Conservation (phyloP, 495 filamentous ascomycete species). For the Aspergillus sclerotioniger region DNA sequence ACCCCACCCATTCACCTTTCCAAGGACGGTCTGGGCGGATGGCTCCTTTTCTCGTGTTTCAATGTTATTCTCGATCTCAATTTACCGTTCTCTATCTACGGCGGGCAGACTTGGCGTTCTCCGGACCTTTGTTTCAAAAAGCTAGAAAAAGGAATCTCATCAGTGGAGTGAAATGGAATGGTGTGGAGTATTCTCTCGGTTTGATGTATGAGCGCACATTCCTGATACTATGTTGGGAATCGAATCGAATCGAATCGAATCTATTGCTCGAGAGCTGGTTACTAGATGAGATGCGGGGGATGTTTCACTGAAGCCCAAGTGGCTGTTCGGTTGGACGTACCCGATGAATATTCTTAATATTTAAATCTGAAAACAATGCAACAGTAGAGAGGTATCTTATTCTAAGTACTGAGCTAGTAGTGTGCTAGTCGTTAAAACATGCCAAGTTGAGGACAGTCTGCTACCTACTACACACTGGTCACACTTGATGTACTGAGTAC, state of each 20-base stretch:
- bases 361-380: background rate
- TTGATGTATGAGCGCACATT: background rate
- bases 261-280: background rate
- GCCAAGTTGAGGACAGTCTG: too few relatives aligned
- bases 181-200: background rate
- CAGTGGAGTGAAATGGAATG: background rate
- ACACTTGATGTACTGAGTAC: too few relatives aligned
- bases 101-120: conserved; percentile 13
- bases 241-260: background rate
- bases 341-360: background rate
- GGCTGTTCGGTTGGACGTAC: background rate
- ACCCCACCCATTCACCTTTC: conserved; percentile 2
- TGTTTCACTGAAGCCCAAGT: background rate
- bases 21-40: background rate
- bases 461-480: too few relatives aligned
- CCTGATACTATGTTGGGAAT: too few relatives aligned
- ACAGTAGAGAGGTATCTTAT: too few relatives aligned
- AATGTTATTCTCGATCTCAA: background rate
- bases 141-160: conserved; percentile 9
- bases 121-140: conserved; percentile 7
- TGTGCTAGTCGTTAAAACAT: too few relatives aligned
- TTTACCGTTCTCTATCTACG: conserved; percentile 6
- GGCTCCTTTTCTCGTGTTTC: conserved; percentile 6
- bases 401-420: too few relatives aligned
- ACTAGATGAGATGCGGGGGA: background rate